Percentiles rank a stretch among this genome's conserved stretches.
These are phyloP conservation scores for Backusella sp. DNA, from an alignment of 192 early-diverging fungal species.

Conservation along the genomic window DNA sequence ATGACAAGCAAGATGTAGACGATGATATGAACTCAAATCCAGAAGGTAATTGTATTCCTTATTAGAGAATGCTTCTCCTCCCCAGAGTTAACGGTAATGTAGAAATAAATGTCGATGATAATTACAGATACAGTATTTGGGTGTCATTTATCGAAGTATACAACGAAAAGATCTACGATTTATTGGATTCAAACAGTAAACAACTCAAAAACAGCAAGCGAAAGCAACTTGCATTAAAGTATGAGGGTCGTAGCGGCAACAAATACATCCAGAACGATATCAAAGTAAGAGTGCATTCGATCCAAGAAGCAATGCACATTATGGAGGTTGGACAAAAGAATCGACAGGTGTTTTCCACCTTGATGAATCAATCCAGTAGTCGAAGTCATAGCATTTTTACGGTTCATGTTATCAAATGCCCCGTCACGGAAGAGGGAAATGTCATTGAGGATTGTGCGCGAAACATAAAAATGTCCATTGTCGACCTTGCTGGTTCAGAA, in stretches of 20 bases:
- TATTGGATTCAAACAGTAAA: slow-evolving; percentile 50
- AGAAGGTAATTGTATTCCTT: not conserved
- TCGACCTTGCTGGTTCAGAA: slow-evolving; percentile 74
- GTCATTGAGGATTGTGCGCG: slow-evolving; percentile 29
- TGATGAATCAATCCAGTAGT: slow-evolving; percentile 55
- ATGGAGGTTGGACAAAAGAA: slow-evolving; percentile 56
- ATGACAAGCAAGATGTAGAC: not conserved
- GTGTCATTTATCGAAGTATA: slow-evolving; percentile 92
- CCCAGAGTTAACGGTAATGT: not conserved
- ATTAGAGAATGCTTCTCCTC: not conserved
- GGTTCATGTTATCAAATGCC: slow-evolving; percentile 59
- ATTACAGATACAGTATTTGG: slow-evolving; percentile 79
- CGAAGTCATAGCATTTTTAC: slow-evolving; percentile 70
- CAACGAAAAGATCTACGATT: slow-evolving; percentile 83
- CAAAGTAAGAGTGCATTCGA: slow-evolving; percentile 53
- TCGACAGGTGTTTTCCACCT: slow-evolving; percentile 55
- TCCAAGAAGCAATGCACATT: slow-evolving; percentile 57
- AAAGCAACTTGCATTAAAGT: slow-evolving; percentile 36
- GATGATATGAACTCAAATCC: not conserved
- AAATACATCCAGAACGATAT: slow-evolving; percentile 61
- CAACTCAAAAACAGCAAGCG: slow-evolving; percentile 25
- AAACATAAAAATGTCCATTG: slow-evolving; percentile 49
- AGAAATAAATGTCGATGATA: slow-evolving; percentile 14
- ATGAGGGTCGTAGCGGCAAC: slow-evolving; percentile 37
- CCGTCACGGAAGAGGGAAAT: slow-evolving; percentile 38